phyloP scores from a whole-genome alignment of 2,329 filamentous ascomycete genomes.

The Colletotrichum liriopes region DNA sequence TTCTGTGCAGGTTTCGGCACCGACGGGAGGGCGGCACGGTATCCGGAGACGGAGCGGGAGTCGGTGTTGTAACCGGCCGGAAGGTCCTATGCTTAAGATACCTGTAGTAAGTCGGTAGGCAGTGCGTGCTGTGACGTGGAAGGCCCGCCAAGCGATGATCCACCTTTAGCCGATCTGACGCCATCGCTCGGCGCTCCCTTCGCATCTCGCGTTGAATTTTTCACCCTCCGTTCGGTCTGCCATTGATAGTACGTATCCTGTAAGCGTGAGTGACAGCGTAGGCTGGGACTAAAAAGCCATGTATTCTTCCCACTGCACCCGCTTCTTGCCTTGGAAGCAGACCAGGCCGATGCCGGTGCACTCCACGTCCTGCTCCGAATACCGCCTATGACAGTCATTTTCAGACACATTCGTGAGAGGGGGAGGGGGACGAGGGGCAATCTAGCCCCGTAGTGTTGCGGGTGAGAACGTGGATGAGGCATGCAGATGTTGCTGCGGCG shows the following conservation, averaged over 20 bases:
- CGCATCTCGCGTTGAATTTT: background rate
- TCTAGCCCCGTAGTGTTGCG: background rate
- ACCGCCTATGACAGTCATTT: background rate
- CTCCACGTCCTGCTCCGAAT: slow-evolving; percentile 7
- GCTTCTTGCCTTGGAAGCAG: slow-evolving; percentile 23
- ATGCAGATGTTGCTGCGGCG: background rate
- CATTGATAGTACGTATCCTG: background rate
- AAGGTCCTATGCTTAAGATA: background rate
- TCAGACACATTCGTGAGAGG: background rate
- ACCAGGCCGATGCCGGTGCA: slow-evolving; percentile 2
- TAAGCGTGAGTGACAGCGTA: background rate
- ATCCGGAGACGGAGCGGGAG: slow-evolving; percentile 7
- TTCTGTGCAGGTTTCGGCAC: background rate
- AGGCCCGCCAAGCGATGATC: slow-evolving; percentile 32
- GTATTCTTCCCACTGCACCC: slow-evolving; percentile 11
- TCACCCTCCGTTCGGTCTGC: background rate
- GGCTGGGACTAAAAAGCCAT: background rate
- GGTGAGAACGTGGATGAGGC: background rate
- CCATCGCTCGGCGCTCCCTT: slow-evolving; percentile 18
- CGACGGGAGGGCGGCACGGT: slow-evolving; percentile 12
- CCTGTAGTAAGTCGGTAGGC: background rate
- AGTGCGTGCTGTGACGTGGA: slow-evolving; percentile 12
- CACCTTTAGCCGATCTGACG: slow-evolving; percentile 42
- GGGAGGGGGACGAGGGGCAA: slow-evolving; percentile 1
- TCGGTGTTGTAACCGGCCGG: background rate